Evolutionary conservation across 768 basidiomycete species (phyloP), one percentile per base, ranked within the genome.

Genomic region (Rhodotorula babjevae): DNA sequence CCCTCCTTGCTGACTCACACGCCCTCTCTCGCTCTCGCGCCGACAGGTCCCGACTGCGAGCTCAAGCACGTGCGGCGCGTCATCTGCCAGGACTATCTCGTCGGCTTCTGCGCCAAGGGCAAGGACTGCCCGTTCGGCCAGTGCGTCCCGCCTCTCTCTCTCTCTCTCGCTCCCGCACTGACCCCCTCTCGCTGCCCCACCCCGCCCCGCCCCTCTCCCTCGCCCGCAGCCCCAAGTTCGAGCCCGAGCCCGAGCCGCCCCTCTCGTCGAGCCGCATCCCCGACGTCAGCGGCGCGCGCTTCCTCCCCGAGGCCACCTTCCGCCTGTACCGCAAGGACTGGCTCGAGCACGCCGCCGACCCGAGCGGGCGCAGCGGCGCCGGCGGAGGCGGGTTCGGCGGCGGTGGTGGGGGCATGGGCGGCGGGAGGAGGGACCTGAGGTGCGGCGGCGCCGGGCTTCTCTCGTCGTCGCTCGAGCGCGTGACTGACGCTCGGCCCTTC

Each of bases 51-150:
- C 1, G 82, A 82, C 29, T 98, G 95, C 80, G 90, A 92, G 9
- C 85, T 92, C 63, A 96, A 95, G 83, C 94, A 98, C 81, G 88
- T 95, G 52, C 87, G 94, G 60, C 87, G 92, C 63, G 91, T 93
- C 57, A 87, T 90, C 21, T 98, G 96, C 81, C 92, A 93, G 76
- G 83, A 87, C 23, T 99, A 95, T 82, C 82, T 97, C 60, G 90
- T 91, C 29, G 94, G 95, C 12, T 92, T 97, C 78, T 99, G 95
- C 81, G 92, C 93, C 18, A 82, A 90, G 67, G 95, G 96, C 2
- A 85, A 89, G 42, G 89, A 93, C 40, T 98, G 95, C 81, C 68
- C 65, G 6, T 62, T 73, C 18, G 77, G 76, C 36, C 75, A 75
- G 69, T 79, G 44, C 19, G 78, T 72, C 61, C 33, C 0, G 92